Evolutionary conservation across 2,329 filamentous ascomycete species (phyloP).

Genomic region (Penicillium sp.): DNA sequence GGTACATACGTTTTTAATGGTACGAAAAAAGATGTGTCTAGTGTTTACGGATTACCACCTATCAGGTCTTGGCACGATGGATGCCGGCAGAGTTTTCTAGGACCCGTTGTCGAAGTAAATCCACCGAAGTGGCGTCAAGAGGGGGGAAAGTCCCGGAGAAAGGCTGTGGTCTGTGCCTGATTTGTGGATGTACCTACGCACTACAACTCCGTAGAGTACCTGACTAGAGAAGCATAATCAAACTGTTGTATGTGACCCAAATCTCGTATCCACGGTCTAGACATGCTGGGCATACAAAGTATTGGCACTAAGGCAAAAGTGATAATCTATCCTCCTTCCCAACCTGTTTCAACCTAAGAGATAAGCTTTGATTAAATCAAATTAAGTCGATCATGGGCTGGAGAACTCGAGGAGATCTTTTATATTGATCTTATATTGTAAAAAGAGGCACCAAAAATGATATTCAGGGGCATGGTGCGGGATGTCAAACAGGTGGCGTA

Average conservation of each 20-base stretch:
- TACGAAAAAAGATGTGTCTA: background rate
- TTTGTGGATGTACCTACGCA: background rate
- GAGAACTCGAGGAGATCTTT: background rate
- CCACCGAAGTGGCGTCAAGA: constrained; percentile 1
- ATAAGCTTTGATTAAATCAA: constrained; percentile 3
- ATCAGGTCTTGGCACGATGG: background rate
- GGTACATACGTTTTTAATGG: background rate
- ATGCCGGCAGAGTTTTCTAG: constrained; percentile 3
- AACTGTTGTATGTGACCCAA: background rate
- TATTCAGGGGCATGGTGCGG: constrained; percentile 3
- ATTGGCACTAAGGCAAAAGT: background rate
- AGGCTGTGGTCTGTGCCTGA: background rate
- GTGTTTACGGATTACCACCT: background rate
- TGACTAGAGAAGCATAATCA: background rate
- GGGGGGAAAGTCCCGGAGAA: background rate
- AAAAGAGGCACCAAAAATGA: background rate
- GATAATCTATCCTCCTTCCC: constrained; percentile 5
- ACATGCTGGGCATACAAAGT: background rate
- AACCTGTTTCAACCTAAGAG: background rate
- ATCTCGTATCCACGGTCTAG: constrained; percentile 4
- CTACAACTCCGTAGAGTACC: background rate
- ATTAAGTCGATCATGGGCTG: background rate
- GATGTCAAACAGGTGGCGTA: constrained; percentile 2
- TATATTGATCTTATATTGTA: background rate
- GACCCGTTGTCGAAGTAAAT: background rate